Base-by-base conservation (phyloP, 495 filamentous ascomycete genomes). In the Aspergillus asperescens region DNA sequence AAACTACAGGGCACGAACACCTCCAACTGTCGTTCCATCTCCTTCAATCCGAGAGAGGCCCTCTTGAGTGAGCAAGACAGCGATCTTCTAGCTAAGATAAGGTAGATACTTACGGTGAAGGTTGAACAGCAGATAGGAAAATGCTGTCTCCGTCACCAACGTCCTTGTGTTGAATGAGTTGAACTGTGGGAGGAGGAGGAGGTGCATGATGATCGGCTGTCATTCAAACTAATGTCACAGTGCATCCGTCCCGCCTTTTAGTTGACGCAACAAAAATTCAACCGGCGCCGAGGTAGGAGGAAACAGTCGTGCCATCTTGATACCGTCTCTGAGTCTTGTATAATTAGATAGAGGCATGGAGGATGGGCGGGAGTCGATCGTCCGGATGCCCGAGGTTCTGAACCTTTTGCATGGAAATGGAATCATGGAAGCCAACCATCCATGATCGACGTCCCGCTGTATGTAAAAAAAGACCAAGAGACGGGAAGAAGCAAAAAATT, bases 401-500 rank as follows among this genome's bases (percentile, higher is more conserved):
- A n/a, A n/a, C n/a, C n/a, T n/a, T n/a, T n/a, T n/a, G n/a, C n/a
- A n/a, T n/a, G n/a, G n/a, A n/a, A n/a, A n/a, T n/a, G n/a, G n/a
- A n/a, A n/a, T n/a, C n/a, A n/a, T n/a, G n/a, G n/a, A 46, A 1
- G 16, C 15, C 46, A 27, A 25, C 12, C 13, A 45, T 45, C 2
- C 5, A 7, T 37, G 45, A 48, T 48, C 45, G 45, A 48, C 45
- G 3, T 23, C 29, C 12, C 20, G 20, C 29, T 48, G 32, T 23
- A 16, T 9, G 43, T 28, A 7, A 12, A 25, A 44, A 44, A 23
- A 22, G 37, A 6, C 24, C 23, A 25, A 29, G 25, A 44, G 15
- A n/a, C 23, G n/a, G 41, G 41, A 32, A 46, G 13, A 46, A 46
- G 42, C 42, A 46, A 46, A 40, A 32, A 20, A 35, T 35, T 32